Evolutionary conservation across 768 basidiomycete species (phyloP).

Genomic region (Phallus indusiatus): DNA sequence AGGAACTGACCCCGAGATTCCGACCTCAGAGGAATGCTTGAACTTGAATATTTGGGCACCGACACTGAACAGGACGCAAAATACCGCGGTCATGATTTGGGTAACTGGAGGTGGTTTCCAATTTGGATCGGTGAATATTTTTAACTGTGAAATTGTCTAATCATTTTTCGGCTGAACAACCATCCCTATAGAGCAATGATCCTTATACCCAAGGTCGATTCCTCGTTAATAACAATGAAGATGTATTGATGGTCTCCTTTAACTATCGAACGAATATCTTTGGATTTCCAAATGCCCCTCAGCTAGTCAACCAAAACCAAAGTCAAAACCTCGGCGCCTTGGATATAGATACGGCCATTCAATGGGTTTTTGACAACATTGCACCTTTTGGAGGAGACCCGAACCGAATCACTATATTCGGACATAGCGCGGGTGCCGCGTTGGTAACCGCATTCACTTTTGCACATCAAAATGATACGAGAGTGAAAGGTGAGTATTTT

Average conservation of each 20-base stretch:
- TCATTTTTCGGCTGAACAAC: too few relatives aligned
- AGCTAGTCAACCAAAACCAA: slow-evolving; percentile 13
- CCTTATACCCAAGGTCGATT: too few relatives aligned
- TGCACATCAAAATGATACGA: slow-evolving; percentile 1
- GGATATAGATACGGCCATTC: slow-evolving; percentile 42
- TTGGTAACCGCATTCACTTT: background rate
- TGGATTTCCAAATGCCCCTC: slow-evolving; percentile 34
- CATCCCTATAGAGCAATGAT: too few relatives aligned
- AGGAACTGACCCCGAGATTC: too few relatives aligned
- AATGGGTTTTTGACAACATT: slow-evolving; percentile 29
- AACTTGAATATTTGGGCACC: too few relatives aligned
- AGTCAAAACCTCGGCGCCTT: slow-evolving; percentile 41
- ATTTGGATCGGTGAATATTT: too few relatives aligned
- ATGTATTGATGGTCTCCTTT: background rate
- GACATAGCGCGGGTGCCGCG: background rate
- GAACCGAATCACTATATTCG: slow-evolving; percentile 28
- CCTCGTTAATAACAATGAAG: too few relatives aligned
- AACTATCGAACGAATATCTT: slow-evolving; percentile 52
- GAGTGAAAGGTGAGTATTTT: background rate
- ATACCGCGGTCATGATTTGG: too few relatives aligned
- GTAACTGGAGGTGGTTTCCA: too few relatives aligned
- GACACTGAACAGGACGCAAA: too few relatives aligned
- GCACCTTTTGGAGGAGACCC: slow-evolving; percentile 29
- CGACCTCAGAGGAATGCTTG: too few relatives aligned
- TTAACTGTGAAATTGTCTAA: too few relatives aligned